These are phyloP conservation scores for Daphne laureola DNA, from an alignment of 441 rosid species.

Conservation along the genomic window DNA sequence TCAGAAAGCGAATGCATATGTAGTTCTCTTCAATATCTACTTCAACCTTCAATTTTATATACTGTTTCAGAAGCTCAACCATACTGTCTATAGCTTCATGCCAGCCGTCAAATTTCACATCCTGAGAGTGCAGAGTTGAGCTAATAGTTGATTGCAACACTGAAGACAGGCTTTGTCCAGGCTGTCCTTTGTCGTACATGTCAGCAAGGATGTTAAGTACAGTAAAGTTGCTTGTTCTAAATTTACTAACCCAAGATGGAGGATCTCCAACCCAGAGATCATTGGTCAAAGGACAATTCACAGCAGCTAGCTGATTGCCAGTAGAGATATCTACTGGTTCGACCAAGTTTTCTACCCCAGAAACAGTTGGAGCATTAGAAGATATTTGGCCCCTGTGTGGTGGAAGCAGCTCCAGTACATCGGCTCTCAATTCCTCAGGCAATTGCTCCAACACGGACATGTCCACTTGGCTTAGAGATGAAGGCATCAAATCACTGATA, in stretches of 20 bases:
- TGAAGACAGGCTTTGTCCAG: conserved; percentile 44
- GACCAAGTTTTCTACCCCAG: conserved; percentile 25
- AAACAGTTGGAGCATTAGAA: conserved; percentile 23
- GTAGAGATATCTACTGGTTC: conserved; percentile 18
- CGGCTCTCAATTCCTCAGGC: conserved; percentile 72
- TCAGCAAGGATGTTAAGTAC: conserved; percentile 46
- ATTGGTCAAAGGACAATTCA: conserved; percentile 15
- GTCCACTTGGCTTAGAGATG: conserved; percentile 80
- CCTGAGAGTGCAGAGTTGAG: conserved; percentile 21
- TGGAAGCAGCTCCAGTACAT: conserved; percentile 59
- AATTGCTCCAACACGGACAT: conserved; percentile 65
- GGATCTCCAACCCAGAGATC: conserved; percentile 75
- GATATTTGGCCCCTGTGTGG: conserved; percentile 36
- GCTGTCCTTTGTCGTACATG: conserved; percentile 39
- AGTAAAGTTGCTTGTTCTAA: conserved; percentile 44
- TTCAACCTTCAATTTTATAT: conserved; percentile 57
- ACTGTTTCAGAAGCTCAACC: conserved; percentile 62
- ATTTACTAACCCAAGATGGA: conserved; percentile 67
- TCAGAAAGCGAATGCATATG: conserved; percentile 63
- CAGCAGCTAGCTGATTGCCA: conserved; percentile 27
- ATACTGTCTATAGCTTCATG: conserved; percentile 41
- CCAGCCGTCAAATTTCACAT: conserved; percentile 34
- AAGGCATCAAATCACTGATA: conserved; percentile 51
- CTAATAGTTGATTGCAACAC: conserved; percentile 44
- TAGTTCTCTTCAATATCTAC: conserved; percentile 78